These are phyloP conservation scores for Xylariaceae sp. DNA, from an alignment of 2,329 filamentous ascomycete genomes.

Conservation along the genomic window DNA sequence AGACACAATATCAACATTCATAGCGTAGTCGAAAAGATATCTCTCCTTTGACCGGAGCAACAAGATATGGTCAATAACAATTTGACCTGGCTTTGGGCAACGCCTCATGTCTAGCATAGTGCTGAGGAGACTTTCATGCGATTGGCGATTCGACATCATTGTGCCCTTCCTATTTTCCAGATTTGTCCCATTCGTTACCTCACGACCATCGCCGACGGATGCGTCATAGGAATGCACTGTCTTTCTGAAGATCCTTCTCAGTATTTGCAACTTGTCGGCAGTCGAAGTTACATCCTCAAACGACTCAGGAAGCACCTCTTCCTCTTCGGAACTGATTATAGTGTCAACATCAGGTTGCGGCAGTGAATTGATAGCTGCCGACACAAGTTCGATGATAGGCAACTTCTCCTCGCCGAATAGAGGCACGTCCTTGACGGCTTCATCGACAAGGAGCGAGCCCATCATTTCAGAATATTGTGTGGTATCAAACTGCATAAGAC, in stretches of 20 bases:
- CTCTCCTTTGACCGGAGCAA: slow-evolving; percentile 57
- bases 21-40: slow-evolving; percentile 60
- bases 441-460: slow-evolving; percentile 51
- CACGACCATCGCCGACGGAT: slow-evolving; percentile 13
- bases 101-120: slow-evolving; percentile 42
- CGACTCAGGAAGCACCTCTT: slow-evolving; percentile 35
- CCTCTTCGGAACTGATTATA: slow-evolving; percentile 37
- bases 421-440: slow-evolving; percentile 49
- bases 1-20: slow-evolving; percentile 62
- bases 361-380: no score
- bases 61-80: slow-evolving; percentile 54
- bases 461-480: slow-evolving; percentile 49
- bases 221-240: slow-evolving; percentile 14
- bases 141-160: slow-evolving; percentile 48
- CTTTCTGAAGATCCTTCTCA: slow-evolving; percentile 37
- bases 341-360: slow-evolving; percentile 20
- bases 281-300: slow-evolving; percentile 41
- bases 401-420: slow-evolving; percentile 52
- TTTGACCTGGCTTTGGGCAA: slow-evolving; percentile 49
- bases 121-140: slow-evolving; percentile 52
- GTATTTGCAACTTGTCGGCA: slow-evolving; percentile 45
- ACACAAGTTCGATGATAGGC: no score
- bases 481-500: slow-evolving; percentile 57
- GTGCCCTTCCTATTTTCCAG: slow-evolving; percentile 33
- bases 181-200: slow-evolving; percentile 16